phyloP scores from a whole-genome alignment of 1,284 basidiomycete species.

The Sporisorium exsertum region DNA sequence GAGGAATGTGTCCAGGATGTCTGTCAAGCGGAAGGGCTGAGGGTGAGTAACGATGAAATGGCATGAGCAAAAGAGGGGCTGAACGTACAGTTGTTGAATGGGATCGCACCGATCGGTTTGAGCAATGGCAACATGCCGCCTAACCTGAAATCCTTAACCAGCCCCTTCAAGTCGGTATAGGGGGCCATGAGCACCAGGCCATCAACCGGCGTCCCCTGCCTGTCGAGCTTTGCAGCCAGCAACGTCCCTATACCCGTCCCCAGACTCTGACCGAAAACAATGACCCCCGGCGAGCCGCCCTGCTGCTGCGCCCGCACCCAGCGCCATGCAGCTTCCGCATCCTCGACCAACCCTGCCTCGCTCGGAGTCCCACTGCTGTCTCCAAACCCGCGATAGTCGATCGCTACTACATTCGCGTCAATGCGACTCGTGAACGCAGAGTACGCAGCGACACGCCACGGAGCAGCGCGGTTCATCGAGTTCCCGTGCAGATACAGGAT shows the following conservation, averaged over 20 bases:
- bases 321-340: conserved; percentile 84
- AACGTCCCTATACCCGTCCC: conserved; percentile 80
- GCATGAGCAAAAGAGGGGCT: background rate
- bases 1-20: conserved; percentile 74
- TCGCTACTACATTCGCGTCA: conserved; percentile 80
- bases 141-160: conserved; percentile 78
- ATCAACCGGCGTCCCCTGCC: conserved; percentile 70
- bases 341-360: conserved; percentile 79
- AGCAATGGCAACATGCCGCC: conserved; percentile 76
- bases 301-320: conserved; percentile 74
- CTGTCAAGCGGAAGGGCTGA: background rate
- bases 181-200: conserved; percentile 82
- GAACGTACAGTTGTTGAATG: conserved; percentile 74
- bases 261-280: conserved; percentile 83
- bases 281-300: conserved; percentile 71
- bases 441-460: conserved; percentile 77
- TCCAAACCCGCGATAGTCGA: conserved; percentile 92
- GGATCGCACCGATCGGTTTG: conserved; percentile 79
- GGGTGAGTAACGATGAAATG: background rate
- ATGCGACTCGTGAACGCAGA: conserved; percentile 76
- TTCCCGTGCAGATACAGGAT: conserved; percentile 83
- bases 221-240: conserved; percentile 73
- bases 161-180: conserved; percentile 77
- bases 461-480: conserved; percentile 79
- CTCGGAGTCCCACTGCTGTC: conserved; percentile 84